Conservation (phyloP, 345 rosid genomes). For the Mangifera indica region DNA sequence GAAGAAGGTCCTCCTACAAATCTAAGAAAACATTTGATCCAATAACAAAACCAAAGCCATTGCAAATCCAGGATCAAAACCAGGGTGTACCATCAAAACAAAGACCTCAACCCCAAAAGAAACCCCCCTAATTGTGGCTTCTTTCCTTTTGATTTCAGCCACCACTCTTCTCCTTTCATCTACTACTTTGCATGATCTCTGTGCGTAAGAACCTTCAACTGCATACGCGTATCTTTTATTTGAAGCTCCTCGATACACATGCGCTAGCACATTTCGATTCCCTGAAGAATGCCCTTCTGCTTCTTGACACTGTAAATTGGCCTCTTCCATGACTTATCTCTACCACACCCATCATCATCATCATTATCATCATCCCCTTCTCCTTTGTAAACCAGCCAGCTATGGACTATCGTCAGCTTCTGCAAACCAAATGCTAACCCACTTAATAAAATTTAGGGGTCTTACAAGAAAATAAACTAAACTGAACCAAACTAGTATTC, state of each 20-base stretch:
- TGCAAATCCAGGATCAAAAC: conserved; percentile 62
- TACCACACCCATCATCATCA: conserved; percentile 7
- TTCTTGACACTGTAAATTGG: conserved; percentile 57
- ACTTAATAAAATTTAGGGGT: too few relatives aligned
- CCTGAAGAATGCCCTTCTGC: conserved; percentile 36
- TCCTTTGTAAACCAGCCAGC: conserved; percentile 73
- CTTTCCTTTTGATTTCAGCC: conserved; percentile 76
- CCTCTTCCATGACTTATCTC: conserved; percentile 25
- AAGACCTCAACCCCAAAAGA: conserved; percentile 74
- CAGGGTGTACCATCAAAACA: conserved; percentile 49
- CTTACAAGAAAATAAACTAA: too few relatives aligned
- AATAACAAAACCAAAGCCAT: conserved; percentile 74
- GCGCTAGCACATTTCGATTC: conserved; percentile 39
- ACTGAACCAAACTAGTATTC: too few relatives aligned
- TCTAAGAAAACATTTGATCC: conserved; percentile 75
- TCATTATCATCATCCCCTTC: conserved; percentile 18
- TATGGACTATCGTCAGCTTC: conserved; percentile 37
- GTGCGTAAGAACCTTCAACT: conserved; percentile 67
- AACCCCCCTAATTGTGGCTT: conserved; percentile 38
- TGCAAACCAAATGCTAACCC: conserved; percentile 23
- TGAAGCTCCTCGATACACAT: conserved; percentile 34
- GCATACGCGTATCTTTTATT: conserved; percentile 40
- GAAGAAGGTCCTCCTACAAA: background rate
- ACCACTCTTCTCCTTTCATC: conserved; percentile 50
- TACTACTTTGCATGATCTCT: conserved; percentile 64